Percentiles rank a stretch among this genome's conserved stretches.
These are phyloP conservation scores for Hymenoscyphus linearis DNA, from an alignment of 2,329 filamentous ascomycete species.

Conservation along the genomic window DNA sequence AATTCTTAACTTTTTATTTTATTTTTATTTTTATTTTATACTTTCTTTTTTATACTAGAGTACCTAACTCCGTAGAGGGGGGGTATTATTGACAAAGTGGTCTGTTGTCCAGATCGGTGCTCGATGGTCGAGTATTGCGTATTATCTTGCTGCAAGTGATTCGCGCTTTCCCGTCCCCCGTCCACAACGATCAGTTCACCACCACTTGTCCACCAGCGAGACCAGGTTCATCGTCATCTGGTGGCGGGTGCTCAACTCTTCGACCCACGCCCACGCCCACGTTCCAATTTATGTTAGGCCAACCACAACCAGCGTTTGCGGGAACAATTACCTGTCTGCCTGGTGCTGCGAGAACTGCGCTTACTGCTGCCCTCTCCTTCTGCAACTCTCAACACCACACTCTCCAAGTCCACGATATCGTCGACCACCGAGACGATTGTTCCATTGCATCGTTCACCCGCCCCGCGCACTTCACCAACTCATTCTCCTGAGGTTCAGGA, in stretches of 20 bases:
- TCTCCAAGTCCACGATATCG: conserved; percentile 20
- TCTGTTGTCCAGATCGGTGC: no score
- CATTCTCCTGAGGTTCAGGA: conserved; percentile 21
- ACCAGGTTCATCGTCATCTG: background rate
- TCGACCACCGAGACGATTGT: conserved; percentile 14
- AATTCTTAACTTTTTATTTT: background rate
- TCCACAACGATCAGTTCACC: no score
- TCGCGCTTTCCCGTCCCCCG: background rate
- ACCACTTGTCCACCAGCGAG: no score
- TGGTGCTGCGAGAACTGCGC: no score
- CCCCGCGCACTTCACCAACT: conserved; percentile 2
- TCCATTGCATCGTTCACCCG: background rate
- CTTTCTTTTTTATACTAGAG: background rate
- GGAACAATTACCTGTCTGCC: background rate
- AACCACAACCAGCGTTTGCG: background rate
- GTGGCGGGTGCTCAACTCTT: background rate
- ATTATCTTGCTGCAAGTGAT: background rate
- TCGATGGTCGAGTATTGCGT: no score
- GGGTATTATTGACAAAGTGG: no score
- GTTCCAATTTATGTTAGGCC: no score
- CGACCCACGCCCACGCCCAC: no score
- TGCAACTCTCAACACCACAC: conserved; percentile 10
- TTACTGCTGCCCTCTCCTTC: background rate
- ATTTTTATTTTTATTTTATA: background rate
- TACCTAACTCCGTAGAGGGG: no score